Conservation (phyloP, 1,284 basidiomycete species). For the Rhodotorula sp. region DNA sequence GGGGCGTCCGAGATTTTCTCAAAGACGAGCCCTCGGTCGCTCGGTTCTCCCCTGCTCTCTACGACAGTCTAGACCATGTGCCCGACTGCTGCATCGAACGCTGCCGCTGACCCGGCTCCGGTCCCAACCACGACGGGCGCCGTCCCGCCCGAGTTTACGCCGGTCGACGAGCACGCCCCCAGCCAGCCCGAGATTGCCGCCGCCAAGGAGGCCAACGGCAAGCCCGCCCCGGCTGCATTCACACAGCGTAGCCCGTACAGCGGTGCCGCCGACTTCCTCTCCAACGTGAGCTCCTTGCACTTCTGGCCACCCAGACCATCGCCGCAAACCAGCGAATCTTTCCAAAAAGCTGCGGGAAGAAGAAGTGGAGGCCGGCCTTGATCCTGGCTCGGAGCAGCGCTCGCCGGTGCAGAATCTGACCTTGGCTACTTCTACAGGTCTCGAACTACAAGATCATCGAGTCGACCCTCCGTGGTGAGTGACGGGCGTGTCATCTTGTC, state of each 20-base stretch:
- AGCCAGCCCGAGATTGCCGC: constrained; percentile 25
- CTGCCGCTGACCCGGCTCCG: constrained; percentile 8
- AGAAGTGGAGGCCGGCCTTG: too few species aligned
- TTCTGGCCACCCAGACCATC: neutral
- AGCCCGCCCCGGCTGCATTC: constrained; percentile 18
- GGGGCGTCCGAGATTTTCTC: too few species aligned
- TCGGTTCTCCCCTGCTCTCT: neutral
- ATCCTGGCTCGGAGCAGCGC: too few species aligned
- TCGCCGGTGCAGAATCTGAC: neutral
- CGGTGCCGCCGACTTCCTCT: constrained; percentile 82
- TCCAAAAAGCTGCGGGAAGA: too few species aligned
- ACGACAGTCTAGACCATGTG: constrained; percentile 22
- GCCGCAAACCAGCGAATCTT: neutral
- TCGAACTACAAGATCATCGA: constrained; percentile 75
- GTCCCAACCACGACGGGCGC: constrained; percentile 37
- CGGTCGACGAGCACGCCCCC: constrained; percentile 37
- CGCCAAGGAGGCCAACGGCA: constrained; percentile 7
- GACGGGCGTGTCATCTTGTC: neutral
- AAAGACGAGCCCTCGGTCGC: too few species aligned
- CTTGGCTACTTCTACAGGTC: constrained; percentile 35
- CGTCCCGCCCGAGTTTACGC: constrained; percentile 32
- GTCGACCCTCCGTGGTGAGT: constrained; percentile 83
- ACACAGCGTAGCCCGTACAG: constrained; percentile 73
- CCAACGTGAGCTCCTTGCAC: constrained; percentile 33
- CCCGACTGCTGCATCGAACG: constrained; percentile 21